phyloP scores from a whole-genome alignment of 164 flowering plant genomes.

The Chloranthus sessilifolius region DNA sequence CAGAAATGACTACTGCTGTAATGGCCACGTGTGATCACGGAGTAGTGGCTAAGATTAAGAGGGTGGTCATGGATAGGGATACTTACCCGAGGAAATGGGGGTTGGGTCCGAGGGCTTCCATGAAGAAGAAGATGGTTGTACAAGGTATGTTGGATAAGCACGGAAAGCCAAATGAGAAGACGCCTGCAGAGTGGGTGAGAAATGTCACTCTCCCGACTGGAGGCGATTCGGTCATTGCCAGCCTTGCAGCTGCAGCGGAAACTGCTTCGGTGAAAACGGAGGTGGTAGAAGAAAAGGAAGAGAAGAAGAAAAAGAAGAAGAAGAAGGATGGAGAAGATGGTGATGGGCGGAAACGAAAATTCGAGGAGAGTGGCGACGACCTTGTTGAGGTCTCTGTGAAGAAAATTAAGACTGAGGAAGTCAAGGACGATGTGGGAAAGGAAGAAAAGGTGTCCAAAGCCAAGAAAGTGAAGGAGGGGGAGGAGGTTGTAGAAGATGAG shows the following conservation, averaged over 20 bases:
- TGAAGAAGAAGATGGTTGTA: slow-evolving; percentile 69
- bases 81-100: slow-evolving; percentile 88
- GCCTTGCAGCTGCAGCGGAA: slow-evolving; percentile 44
- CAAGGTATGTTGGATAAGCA: slow-evolving; percentile 65
- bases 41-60: slow-evolving; percentile 73
- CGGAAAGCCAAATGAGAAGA: slow-evolving; percentile 69
- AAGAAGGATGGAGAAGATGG: slow-evolving; percentile 22
- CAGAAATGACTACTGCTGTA: slow-evolving; percentile 82
- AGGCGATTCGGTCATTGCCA: slow-evolving; percentile 57
- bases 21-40: slow-evolving; percentile 89
- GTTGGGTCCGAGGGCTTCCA: slow-evolving; percentile 68
- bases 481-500: slow-evolving; percentile 12
- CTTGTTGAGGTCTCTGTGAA: neutral
- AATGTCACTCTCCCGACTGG: slow-evolving; percentile 63
- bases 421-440: slow-evolving; percentile 17
- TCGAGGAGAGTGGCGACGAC: slow-evolving; percentile 18
- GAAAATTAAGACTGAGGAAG: neutral
- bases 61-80: slow-evolving; percentile 86
- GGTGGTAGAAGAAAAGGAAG: neutral
- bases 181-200: slow-evolving; percentile 66
- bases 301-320: slow-evolving; percentile 31
- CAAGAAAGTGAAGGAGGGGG: slow-evolving; percentile 22
- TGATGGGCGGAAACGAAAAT: too few species aligned
- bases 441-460: slow-evolving; percentile 23
- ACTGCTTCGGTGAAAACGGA: slow-evolving; percentile 14